These are phyloP conservation scores for Chionographis japonica DNA, from an alignment of 106 monocot species.

Conservation along the genomic window DNA sequence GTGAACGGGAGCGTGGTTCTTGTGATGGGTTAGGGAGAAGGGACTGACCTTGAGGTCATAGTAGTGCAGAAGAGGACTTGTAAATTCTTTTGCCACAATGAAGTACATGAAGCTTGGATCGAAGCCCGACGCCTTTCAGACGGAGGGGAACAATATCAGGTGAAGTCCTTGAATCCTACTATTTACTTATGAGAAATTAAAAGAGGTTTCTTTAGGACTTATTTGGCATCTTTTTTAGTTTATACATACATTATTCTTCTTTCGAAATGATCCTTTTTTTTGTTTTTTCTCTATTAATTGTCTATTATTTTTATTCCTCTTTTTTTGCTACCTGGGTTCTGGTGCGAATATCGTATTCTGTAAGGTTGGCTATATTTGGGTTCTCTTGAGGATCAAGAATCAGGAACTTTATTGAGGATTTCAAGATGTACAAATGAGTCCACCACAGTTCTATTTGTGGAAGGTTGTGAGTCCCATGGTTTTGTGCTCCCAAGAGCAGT, in stretches of 20 bases:
- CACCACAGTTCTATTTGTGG: neutral
- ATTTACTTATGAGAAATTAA: neutral
- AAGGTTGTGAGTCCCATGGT: neutral
- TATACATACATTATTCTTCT: neutral
- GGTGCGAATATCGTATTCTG: neutral
- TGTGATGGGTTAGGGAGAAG: slow-evolving; percentile 15
- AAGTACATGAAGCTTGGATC: slow-evolving; percentile 99
- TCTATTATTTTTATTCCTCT: neutral
- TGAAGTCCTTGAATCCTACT: slow-evolving; percentile 8
- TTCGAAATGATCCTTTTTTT: neutral
- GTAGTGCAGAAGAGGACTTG: slow-evolving; percentile 4
- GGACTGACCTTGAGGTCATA: neutral
- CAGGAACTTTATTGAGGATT: neutral
- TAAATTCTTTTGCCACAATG: slow-evolving; percentile 30
- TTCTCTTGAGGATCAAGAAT: neutral
- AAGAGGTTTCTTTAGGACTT: neutral
- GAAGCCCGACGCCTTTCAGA: slow-evolving; percentile 77
- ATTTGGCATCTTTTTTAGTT: too few relatives aligned
- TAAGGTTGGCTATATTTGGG: neutral
- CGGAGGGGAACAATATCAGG: slow-evolving; percentile 74
- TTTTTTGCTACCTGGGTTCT: neutral
- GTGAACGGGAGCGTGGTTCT: neutral
- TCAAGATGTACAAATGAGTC: neutral
- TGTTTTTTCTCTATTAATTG: neutral
- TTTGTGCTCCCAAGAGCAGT: neutral